Conservation (phyloP, 2,329 filamentous ascomycete species). For the Aspergillus persii region DNA sequence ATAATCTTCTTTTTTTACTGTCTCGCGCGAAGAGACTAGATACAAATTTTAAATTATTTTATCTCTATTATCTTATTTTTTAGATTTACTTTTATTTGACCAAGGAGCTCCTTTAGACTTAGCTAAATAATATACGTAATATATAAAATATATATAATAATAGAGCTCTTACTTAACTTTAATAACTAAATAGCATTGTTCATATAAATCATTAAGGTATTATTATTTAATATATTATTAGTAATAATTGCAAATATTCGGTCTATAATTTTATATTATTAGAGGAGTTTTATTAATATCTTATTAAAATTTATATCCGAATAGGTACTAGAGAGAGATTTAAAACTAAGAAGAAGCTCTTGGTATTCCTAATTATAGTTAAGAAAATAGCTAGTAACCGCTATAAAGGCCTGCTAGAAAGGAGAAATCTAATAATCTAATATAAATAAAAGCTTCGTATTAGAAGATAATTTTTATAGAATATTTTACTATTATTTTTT, state of each 20-base stretch:
- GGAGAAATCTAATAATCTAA: slow-evolving; percentile 9
- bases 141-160: too few relatives aligned
- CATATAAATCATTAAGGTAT: background rate
- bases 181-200: too few relatives aligned
- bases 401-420: slow-evolving; percentile 13
- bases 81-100: too few relatives aligned
- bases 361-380: slow-evolving; percentile 5
- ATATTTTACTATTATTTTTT: background rate
- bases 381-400: slow-evolving; percentile 12
- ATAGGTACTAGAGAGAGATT: slow-evolving; percentile 7
- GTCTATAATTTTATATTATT: background rate
- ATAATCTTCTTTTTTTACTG: too few relatives aligned
- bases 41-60: too few relatives aligned
- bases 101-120: too few relatives aligned
- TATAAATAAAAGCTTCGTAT: background rate
- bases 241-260: too few relatives aligned
- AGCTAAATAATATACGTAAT: too few relatives aligned
- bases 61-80: too few relatives aligned
- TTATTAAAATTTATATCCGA: background rate
- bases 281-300: slow-evolving; percentile 1
- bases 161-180: too few relatives aligned
- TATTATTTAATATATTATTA: too few relatives aligned
- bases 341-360: slow-evolving; percentile 11
- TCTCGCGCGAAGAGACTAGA: too few relatives aligned
- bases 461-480: background rate